Evolutionary conservation across 78 protist genomes (phyloP), one percentile per base, ranked within the genome.

Genomic region (Dictyostelium capitatum): DNA sequence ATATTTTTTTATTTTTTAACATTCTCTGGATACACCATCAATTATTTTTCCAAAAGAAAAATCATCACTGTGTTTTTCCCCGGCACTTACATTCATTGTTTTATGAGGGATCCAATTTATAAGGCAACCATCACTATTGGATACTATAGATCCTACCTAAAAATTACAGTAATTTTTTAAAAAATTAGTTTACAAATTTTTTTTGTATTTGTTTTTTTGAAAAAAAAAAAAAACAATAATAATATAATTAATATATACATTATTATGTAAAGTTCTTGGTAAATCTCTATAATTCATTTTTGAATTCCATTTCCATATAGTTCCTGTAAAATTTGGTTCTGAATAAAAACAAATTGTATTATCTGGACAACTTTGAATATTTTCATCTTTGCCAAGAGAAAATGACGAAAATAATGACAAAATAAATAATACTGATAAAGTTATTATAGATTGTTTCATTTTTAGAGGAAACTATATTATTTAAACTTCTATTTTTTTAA

Each of bases 11-110:
- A 14, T 53, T 53, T 15, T 12, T 59, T 59, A 67, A 67, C 75
- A 32, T 67, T 32, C 75, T 15, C 30, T 20, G 6, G 75, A 67
- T 14, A 67, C 75, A 4, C 75, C 75, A 67, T 67, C 75, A 15
- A 67, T 67, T 67, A 67, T 32, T 32, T 67, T 67, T 67, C 75
- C 75, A 67, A 67, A 67, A 6, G 41, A 14, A 32, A 67, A 67
- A 67, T 9, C 17, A 17, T 67, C 48, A 32, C 50, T 32, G 3
- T 9, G 6, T 14, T 51, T 4, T 30, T 67, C 75, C 0, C 75
- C 75, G 0, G 19, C 47, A 32, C 6, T 32, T 14, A 37, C 30
- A 6, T 32, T 19, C 28, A 32, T 30, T 67, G 48, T 32, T 32
- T 28, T 28, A 32, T 32, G 32, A 32, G 75, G 75, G 15, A 67